Evolutionary conservation across 2,329 filamentous ascomycete species (phyloP).

Genomic region (Monilinia vaccinii-corymbosi): DNA sequence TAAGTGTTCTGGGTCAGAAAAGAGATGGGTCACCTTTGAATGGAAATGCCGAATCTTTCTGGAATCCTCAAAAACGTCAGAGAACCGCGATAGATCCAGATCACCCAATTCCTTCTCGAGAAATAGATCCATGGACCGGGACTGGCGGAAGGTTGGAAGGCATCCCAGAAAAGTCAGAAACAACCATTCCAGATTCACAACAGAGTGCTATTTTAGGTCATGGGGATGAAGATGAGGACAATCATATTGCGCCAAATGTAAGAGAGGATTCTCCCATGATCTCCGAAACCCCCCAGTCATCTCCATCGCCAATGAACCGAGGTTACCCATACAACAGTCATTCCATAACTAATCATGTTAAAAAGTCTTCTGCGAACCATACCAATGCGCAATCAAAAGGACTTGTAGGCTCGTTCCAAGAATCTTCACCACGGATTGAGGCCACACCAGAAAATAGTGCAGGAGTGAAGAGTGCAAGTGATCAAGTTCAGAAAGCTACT

Average conservation of each 20-base stretch:
- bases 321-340: slow-evolving; percentile 6
- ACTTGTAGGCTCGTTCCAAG: slow-evolving; percentile 13
- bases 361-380: slow-evolving; percentile 13
- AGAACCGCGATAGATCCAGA: slow-evolving; percentile 24
- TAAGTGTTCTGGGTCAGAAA: slow-evolving; percentile 15
- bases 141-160: not conserved
- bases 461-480: slow-evolving; percentile 20
- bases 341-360: slow-evolving; percentile 15
- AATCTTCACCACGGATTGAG: slow-evolving; percentile 8
- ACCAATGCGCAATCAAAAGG: slow-evolving; percentile 3
- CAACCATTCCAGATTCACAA: slow-evolving; percentile 25
- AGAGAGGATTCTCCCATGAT: slow-evolving; percentile 17
- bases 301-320: slow-evolving; percentile 14
- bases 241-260: slow-evolving; percentile 16
- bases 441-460: not conserved
- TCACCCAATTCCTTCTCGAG: slow-evolving; percentile 25
- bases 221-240: slow-evolving; percentile 7
- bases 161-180: slow-evolving; percentile 1
- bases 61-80: slow-evolving; percentile 25
- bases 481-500: slow-evolving; percentile 21
- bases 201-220: slow-evolving; percentile 13
- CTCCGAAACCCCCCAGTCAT: slow-evolving; percentile 17
- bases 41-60: slow-evolving; percentile 12
- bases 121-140: slow-evolving; percentile 15
- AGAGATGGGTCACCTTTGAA: slow-evolving; percentile 18